Conservation (phyloP, 2,329 filamentous ascomycete genomes). For the Talaromyces amestolkiae region DNA sequence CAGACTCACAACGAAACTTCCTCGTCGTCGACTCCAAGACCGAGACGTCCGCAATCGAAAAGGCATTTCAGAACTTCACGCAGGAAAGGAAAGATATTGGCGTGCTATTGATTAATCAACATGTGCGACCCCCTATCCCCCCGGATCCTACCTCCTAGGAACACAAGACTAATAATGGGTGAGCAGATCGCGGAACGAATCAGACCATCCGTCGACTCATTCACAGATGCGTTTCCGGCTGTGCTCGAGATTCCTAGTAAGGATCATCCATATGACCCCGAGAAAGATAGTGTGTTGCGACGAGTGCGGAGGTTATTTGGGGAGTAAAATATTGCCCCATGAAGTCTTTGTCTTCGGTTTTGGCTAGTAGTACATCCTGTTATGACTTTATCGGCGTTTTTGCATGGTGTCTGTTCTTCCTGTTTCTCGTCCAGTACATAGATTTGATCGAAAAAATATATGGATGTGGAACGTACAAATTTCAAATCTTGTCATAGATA, state of each 20-base stretch:
- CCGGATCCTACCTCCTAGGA: not conserved
- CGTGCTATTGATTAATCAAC: constrained; percentile 95
- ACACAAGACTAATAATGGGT: not conserved
- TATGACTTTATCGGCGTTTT: constrained; percentile 16
- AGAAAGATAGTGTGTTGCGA: constrained; percentile 96
- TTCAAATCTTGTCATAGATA: not conserved
- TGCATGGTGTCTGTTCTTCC: not conserved
- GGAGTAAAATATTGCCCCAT: constrained; percentile 38
- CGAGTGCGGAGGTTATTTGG: constrained; percentile 73
- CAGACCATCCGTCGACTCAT: constrained; percentile 83
- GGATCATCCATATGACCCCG: constrained; percentile 97
- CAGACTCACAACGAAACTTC: constrained; percentile 95
- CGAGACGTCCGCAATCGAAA: constrained; percentile 81
- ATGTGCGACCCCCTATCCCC: constrained; percentile 55
- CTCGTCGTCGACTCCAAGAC: constrained; percentile 94
- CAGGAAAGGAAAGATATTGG: constrained; percentile 92
- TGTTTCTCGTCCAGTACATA: not conserved
- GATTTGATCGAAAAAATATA: not conserved
- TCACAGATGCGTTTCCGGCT: constrained; percentile 92
- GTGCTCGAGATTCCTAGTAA: constrained; percentile 97
- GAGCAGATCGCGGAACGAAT: constrained; percentile 86
- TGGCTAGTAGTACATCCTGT: constrained; percentile 10
- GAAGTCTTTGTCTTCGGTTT: not conserved
- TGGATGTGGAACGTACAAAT: not conserved
- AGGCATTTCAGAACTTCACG: constrained; percentile 85